These are phyloP conservation scores for Hypoxylon subgilvum DNA, from an alignment of 495 filamentous ascomycete species.

Conservation along the genomic window DNA sequence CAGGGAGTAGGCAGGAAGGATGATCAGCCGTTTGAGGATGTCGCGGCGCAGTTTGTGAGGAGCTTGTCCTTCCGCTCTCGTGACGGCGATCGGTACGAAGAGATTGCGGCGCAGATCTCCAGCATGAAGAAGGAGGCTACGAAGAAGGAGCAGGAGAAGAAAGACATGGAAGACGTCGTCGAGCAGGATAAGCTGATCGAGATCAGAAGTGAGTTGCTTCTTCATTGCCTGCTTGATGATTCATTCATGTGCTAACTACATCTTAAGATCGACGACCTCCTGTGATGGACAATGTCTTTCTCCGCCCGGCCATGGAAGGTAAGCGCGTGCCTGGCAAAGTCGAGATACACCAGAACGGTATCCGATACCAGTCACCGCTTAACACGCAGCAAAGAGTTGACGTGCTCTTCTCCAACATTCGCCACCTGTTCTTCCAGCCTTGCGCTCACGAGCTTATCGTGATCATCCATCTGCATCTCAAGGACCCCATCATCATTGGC, in stretches of 20 bases:
- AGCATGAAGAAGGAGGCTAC: slow-evolving; percentile 90
- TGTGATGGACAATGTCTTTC: slow-evolving; percentile 86
- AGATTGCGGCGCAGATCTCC: slow-evolving; percentile 87
- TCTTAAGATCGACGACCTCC: slow-evolving; percentile 79
- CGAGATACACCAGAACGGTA: slow-evolving; percentile 98
- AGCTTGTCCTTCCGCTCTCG: slow-evolving; percentile 93
- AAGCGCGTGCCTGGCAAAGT: slow-evolving; percentile 95
- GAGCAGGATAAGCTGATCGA: slow-evolving; percentile 97
- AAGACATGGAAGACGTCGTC: slow-evolving; percentile 99
- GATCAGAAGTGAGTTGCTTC: slow-evolving; percentile 71
- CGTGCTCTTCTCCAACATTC: slow-evolving; percentile 96
- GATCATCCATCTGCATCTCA: slow-evolving; percentile 95
- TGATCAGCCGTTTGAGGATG: slow-evolving; percentile 97
- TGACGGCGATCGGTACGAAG: slow-evolving; percentile 83
- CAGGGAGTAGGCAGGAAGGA: slow-evolving; percentile 98
- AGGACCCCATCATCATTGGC: slow-evolving; percentile 97
- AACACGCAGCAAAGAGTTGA: slow-evolving; percentile 83
- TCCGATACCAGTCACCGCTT: slow-evolving; percentile 90
- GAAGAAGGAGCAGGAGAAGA: slow-evolving; percentile 95
- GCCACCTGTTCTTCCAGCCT: slow-evolving; percentile 98
- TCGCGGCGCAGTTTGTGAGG: slow-evolving; percentile 91
- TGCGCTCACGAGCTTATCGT: slow-evolving; percentile 95
- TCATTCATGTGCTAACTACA: slow-evolving; percentile 48
- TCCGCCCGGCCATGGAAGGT: slow-evolving; percentile 91
- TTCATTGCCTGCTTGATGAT: neutral